phyloP scores from a whole-genome alignment of 2,329 filamentous ascomycete species.

The Westerdykella sp. region DNA sequence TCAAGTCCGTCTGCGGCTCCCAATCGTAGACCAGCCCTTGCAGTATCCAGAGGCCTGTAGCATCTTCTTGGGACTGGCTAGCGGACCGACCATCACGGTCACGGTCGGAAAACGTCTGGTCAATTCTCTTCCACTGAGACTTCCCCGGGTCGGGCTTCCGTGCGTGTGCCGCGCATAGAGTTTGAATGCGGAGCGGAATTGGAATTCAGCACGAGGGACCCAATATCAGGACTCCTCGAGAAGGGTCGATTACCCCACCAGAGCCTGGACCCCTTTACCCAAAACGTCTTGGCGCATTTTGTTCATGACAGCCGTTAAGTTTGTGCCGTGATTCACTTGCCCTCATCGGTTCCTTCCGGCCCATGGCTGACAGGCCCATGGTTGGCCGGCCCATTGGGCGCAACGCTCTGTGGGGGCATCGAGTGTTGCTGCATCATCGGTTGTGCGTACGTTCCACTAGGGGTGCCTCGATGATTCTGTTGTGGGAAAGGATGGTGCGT shows the following conservation, averaged over 20 bases:
- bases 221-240: background rate
- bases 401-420: slow-evolving; percentile 30
- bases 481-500: slow-evolving; percentile 38
- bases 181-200: no score
- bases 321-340: slow-evolving; percentile 26
- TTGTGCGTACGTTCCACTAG: slow-evolving; percentile 37
- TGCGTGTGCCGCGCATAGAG: no score
- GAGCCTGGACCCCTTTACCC: background rate
- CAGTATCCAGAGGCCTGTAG: no score
- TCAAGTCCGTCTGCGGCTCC: no score
- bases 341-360: slow-evolving; percentile 30
- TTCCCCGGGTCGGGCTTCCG: no score
- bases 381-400: slow-evolving; percentile 29
- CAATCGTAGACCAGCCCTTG: no score
- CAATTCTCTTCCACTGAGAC: no score
- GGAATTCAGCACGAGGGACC: background rate
- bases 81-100: no score
- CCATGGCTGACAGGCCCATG: slow-evolving; percentile 11
- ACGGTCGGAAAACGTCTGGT: no score
- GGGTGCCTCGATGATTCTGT: slow-evolving; percentile 34
- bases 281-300: slow-evolving; percentile 8
- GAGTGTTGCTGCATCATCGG: slow-evolving; percentile 40
- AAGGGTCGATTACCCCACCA: background rate
- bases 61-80: no score
- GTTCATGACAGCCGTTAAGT: background rate